These are phyloP conservation scores for Cyclostephanos invisitatus DNA, from an alignment of 108 stramenopile species.

Conservation along the genomic window DNA sequence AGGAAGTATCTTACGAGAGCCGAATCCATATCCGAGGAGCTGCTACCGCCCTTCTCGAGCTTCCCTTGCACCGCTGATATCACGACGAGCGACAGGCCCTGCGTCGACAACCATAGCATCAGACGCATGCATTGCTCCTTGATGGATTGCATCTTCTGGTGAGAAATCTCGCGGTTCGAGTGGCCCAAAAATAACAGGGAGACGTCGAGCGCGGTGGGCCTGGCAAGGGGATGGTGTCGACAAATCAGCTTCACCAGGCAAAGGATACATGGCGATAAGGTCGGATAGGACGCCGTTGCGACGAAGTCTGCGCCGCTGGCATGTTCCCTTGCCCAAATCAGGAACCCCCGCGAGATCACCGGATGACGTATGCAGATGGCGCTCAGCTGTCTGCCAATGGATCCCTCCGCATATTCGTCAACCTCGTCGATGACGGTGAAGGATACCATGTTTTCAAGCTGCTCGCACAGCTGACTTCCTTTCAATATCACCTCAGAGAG, in stretches of 20 bases:
- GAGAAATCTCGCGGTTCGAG: slow-evolving; percentile 78
- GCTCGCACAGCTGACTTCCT: slow-evolving; percentile 78
- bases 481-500: slow-evolving; percentile 53
- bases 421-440: slow-evolving; percentile 61
- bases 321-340: slow-evolving; percentile 81
- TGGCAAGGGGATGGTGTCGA: slow-evolving; percentile 69
- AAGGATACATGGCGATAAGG: slow-evolving; percentile 75
- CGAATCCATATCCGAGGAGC: slow-evolving; percentile 67
- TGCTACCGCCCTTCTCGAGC: slow-evolving; percentile 53
- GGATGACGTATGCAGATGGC: slow-evolving; percentile 66
- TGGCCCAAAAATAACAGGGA: slow-evolving; percentile 75
- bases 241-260: slow-evolving; percentile 65
- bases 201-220: slow-evolving; percentile 60
- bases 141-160: slow-evolving; percentile 81
- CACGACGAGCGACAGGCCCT: slow-evolving; percentile 67
- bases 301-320: slow-evolving; percentile 69
- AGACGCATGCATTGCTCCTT: slow-evolving; percentile 84
- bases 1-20: slow-evolving; percentile 81
- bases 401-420: slow-evolving; percentile 33
- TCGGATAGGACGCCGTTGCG: slow-evolving; percentile 73
- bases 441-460: slow-evolving; percentile 81
- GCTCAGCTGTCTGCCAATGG: slow-evolving; percentile 68
- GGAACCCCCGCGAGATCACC: slow-evolving; percentile 68
- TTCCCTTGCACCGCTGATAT: slow-evolving; percentile 51
- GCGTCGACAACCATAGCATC: slow-evolving; percentile 61